Base-by-base conservation (phyloP, 768 basidiomycete species). In the Phallus indusiatus region DNA sequence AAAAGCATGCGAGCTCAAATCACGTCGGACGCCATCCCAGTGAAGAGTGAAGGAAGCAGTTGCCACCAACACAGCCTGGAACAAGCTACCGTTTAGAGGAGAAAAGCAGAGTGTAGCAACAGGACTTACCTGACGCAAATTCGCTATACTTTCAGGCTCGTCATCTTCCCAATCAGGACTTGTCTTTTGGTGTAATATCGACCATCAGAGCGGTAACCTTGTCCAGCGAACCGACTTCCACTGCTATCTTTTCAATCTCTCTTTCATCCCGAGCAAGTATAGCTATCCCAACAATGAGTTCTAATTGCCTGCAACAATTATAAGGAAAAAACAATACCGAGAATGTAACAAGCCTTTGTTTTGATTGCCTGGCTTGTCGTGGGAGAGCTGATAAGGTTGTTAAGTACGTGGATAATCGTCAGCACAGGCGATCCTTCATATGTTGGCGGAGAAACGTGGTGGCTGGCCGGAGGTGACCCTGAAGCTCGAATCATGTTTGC, bases 31-130 rank as follows among this genome's bases (percentile, higher is more conserved):
- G 42, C 88, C 81, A 62, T 86, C 86, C 62, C 84, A 80, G 60
- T 82, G 85, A 7, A 94, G 77, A 1, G 85, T 73, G 17, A 95
- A 78, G 1, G 88, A 74, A 0, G 90, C 88, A 21, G 90, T 76
- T 0, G 85, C 76, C 4, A 84, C 84, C n/a, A 96, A 72, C 0
- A 82, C 78, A 11, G 85, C 90, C 87, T 91, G 56, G 51, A 50
- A 18, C 7, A 28, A 28, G 28, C 28, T 28, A 42, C 16, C 20
- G 20, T 60, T 60, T 21, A 6, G 56, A 60, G 17, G 28, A 20
- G 18, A 21, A 52, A 36, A 20, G 37, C 35, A 9, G 17, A 52
- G 59, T 57, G 47, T 54, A 50, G 47, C 33, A 47, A 58, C 16
- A 11, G 49, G 3, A 50, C 73, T 11, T 56, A 86, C 86, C 76